phyloP scores from a whole-genome alignment of 1,284 basidiomycete genomes.

The Ganoderma multipileum region DNA sequence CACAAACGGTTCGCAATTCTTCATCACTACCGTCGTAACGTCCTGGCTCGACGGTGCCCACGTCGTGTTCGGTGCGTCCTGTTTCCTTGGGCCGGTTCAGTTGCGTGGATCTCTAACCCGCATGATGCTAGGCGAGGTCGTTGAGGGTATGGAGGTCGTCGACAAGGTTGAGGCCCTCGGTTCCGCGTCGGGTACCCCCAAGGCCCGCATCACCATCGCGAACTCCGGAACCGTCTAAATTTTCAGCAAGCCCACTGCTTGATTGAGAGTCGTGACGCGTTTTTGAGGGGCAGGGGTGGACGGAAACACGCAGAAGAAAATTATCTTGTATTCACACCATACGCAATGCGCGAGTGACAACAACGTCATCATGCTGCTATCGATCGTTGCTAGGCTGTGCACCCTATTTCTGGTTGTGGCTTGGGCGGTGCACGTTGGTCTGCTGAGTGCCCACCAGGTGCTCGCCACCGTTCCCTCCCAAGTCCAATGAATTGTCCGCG shows the following conservation, averaged over 20 bases:
- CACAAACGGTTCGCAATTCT: constrained; percentile 71
- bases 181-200: constrained; percentile 54
- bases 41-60: constrained; percentile 80
- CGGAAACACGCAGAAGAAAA: constrained; percentile 35
- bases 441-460: constrained; percentile 8
- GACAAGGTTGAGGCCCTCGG: constrained; percentile 69
- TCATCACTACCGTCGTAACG: constrained; percentile 76
- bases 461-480: not conserved
- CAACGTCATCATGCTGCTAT: constrained; percentile 17
- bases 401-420: constrained; percentile 6
- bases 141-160: constrained; percentile 70
- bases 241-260: constrained; percentile 10
- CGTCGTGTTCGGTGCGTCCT: constrained; percentile 77
- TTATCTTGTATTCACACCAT: constrained; percentile 33
- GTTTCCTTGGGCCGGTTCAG: not conserved
- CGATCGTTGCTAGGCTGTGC: constrained; percentile 20
- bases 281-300: constrained; percentile 20
- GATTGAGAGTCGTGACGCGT: constrained; percentile 16
- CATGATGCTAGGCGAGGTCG: constrained; percentile 61
- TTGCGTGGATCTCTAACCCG: not conserved
- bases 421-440: constrained; percentile 12
- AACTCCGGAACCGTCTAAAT: constrained; percentile 59
- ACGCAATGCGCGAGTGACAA: constrained; percentile 25
- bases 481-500: not conserved
- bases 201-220: constrained; percentile 56